Evolutionary conservation across 441 rosid genomes (phyloP).

Genomic region (Gossypium aridum): DNA sequence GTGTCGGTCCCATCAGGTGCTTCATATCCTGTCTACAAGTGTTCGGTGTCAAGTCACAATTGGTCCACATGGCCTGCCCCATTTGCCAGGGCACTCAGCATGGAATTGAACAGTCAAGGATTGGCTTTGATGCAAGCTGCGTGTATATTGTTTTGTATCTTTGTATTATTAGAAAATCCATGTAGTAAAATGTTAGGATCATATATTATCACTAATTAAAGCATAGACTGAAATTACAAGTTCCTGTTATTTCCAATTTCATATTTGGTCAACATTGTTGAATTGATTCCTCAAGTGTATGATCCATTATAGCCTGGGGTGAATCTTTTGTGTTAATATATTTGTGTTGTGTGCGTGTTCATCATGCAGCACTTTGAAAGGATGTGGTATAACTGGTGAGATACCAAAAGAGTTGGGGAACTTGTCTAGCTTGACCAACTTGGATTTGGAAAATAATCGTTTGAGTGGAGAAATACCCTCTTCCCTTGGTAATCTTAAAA

Average conservation of each 20-base stretch:
- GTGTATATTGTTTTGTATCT: no score
- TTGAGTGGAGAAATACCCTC: constrained; percentile 75
- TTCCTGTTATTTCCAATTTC: neutral
- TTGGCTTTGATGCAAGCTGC: no score
- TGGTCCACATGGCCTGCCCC: no score
- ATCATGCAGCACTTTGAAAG: constrained; percentile 64
- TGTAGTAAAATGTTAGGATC: neutral
- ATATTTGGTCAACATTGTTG: neutral
- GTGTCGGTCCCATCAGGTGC: no score
- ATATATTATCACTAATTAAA: neutral
- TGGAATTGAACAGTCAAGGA: no score
- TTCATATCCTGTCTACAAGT: no score
- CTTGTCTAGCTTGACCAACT: constrained; percentile 66
- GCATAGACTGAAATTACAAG: neutral
- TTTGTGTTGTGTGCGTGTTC: neutral
- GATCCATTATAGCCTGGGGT: neutral
- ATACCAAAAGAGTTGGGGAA: constrained; percentile 85
- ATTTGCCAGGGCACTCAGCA: no score
- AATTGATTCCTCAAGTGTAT: neutral
- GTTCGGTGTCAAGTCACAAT: no score
- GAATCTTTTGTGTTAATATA: neutral
- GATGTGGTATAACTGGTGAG: constrained; percentile 78
- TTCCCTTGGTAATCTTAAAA: constrained; percentile 70
- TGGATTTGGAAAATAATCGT: constrained; percentile 80
- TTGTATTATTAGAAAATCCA: no score